Evolutionary conservation across 495 filamentous ascomycete genomes (phyloP), one percentile per base, ranked within the genome.

Genomic region (Lasiosphaeriaceae sp.): DNA sequence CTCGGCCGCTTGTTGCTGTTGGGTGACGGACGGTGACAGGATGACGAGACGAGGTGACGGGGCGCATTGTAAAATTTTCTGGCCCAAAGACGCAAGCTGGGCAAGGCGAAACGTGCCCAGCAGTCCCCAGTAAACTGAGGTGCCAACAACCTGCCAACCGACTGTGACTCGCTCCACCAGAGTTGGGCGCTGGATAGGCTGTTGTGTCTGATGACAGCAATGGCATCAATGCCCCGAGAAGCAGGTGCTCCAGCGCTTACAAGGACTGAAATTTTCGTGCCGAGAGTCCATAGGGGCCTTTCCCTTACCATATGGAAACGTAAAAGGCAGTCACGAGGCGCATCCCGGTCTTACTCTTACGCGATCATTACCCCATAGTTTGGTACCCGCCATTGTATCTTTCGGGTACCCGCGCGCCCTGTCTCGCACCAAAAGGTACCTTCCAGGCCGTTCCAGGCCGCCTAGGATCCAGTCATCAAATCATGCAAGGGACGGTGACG

Each of bases 301-400:
- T 62, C 57, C 34, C 22, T 72, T 72, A 70, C 61, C 65, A 63
- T 57, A 72, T 70, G 53, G 58, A 72, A 69, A 71, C 66, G 59
- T 61, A 58, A 54, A 26, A 56, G 59, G 51, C 50, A 63, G 69
- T 71, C 69, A 71, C 69, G 67, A 44, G 69, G 65, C 21, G 22
- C 58, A 26, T 44, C 29, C 22, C 50, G 56, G 41, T 45, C 58
- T 57, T 61, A 7, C 53, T 61, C 37, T 71, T 71, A 71, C 69
- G 69, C 58, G 56, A 71, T 64, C 17, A 63, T 66, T 67, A 67
- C 63, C 60, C 59, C 63, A 66, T 67, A 47, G 57, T 49, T 56
- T 64, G 55, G 21, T 48, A 31, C 52, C 48, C 50, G 19, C 21
- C 20, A 46, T 47, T 19, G 65, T 60, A 31, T 9, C 26, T 31